Evolutionary conservation across 2,329 filamentous ascomycete species (phyloP), one percentile per base, ranked within the genome.

Genomic region (Basipetospora chlamydospora): DNA sequence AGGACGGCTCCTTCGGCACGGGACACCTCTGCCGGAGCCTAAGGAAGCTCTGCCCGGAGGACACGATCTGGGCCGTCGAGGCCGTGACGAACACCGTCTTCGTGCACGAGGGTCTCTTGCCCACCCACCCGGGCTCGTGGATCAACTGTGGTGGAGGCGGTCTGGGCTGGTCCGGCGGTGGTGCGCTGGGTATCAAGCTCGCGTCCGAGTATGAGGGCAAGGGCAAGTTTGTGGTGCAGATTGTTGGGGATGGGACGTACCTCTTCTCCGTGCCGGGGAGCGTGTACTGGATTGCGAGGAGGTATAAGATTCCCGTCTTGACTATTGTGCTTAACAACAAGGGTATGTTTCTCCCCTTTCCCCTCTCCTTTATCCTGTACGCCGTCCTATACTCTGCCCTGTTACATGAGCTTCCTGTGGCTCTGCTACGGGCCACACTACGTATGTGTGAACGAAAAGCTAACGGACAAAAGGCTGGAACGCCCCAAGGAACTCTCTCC

Each of bases 91-190:
- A 81, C 40, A 75, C 77, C 0, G 55, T 54, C 0, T 68, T 75
- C 20, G 74, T 86, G 1, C 66, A 73, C 18, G 80, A 90, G 44
- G 80, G 86, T 44, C 58, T 90, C 6, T 74, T 76, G 46, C 67
- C 74, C 3, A 75, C 67, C 0, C 49, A 73, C 0, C 81, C 82
- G 0, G 80, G 80, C 0, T 75, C 73, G 0, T 86, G 78, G 78
- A 73, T 88, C 48, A 87, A 86, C 52, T 87, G 81, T 50, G 82
- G 82, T 2, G 82, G 79, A 1, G 82, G 80, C 11, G 83, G 83
- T 2, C 71, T 88, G 0, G 82, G 82, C 2, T 88, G 82, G 82
- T 81, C 75, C 9, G 82, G 81, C 11, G 82, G 83, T 11, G 82
- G 63, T 36, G 77, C 79, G 0, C 54, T 88, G 3, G 83, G 82